phyloP scores from a whole-genome alignment of 2,329 filamentous ascomycete species.

The Fusarium verticillioides region DNA sequence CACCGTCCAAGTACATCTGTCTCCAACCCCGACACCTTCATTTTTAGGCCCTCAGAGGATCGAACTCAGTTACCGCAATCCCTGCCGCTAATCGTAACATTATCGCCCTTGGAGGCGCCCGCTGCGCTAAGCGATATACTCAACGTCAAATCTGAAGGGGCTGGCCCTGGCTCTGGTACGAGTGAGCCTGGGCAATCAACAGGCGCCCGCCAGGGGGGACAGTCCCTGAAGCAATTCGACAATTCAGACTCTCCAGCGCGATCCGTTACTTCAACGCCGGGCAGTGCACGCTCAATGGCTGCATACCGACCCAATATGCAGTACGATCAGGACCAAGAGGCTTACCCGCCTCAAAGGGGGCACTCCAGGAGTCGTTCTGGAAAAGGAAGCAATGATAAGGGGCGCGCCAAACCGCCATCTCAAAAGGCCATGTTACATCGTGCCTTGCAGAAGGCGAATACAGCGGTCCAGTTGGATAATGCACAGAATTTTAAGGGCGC shows the following conservation, averaged over 20 bases:
- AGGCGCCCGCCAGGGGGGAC: conserved; percentile 43
- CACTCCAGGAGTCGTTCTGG: conserved; percentile 49
- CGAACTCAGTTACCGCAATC: conserved; percentile 27
- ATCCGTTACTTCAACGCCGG: conserved; percentile 31
- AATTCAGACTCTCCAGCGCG: conserved; percentile 27
- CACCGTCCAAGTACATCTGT: conserved; percentile 46
- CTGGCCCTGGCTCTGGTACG: conserved; percentile 45
- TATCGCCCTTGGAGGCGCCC: conserved; percentile 42
- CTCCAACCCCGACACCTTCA: conserved; percentile 20
- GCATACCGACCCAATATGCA: conserved; percentile 42
- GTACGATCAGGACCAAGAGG: conserved; percentile 47
- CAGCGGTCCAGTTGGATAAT: conserved; percentile 94
- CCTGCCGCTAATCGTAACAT: conserved; percentile 42
- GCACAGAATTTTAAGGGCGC: conserved; percentile 94
- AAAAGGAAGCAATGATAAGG: conserved; percentile 50
- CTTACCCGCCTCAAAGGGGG: conserved; percentile 41
- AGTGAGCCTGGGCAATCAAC: conserved; percentile 39
- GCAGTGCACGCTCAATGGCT: conserved; percentile 20
- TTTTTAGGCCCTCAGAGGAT: conserved; percentile 17
- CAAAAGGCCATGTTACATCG: conserved; percentile 98
- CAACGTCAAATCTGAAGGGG: conserved; percentile 38
- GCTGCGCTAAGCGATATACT: conserved; percentile 37
- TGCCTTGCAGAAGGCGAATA: conserved; percentile 94
- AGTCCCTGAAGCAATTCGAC: conserved; percentile 39
- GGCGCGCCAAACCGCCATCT: conserved; percentile 65